These are phyloP conservation scores for Mangifera indica DNA, from an alignment of 345 rosid species.

Conservation along the genomic window DNA sequence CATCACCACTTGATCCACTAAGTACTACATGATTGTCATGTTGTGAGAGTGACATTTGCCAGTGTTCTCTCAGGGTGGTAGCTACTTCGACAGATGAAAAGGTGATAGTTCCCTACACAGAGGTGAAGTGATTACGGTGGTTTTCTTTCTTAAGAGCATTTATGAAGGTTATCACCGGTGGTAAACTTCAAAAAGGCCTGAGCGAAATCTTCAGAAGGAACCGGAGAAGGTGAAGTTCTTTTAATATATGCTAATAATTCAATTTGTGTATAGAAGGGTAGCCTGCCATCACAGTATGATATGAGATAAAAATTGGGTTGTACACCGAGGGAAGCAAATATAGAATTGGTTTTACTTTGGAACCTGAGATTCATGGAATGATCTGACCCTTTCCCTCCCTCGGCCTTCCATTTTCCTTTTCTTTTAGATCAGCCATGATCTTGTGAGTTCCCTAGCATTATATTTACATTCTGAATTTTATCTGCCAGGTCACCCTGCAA, in stretches of 20 bases:
- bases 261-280: constrained; percentile 43
- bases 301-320: constrained; percentile 27
- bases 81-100: constrained; percentile 26
- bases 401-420: too few relatives aligned
- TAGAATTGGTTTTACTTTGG: constrained; percentile 19
- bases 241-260: constrained; percentile 36
- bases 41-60: constrained; percentile 15
- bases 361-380: constrained; percentile 28
- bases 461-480: too few relatives aligned
- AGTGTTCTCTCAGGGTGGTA: constrained; percentile 16
- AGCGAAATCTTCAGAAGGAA: constrained; percentile 20
- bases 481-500: too few relatives aligned
- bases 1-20: constrained; percentile 34
- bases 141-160: constrained; percentile 18
- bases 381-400: too few relatives aligned
- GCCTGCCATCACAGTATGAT: constrained; percentile 41
- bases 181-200: constrained; percentile 17
- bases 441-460: too few relatives aligned
- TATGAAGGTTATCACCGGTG: constrained; percentile 8
- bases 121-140: constrained; percentile 12
- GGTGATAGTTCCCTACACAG: constrained; percentile 14
- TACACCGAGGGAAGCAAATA: constrained; percentile 35
- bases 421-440: too few relatives aligned
- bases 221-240: constrained; percentile 14
- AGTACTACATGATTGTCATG: constrained; percentile 38